These are phyloP conservation scores for Aeminium ludgeri DNA, from an alignment of 495 filamentous ascomycete genomes.

Conservation along the genomic window DNA sequence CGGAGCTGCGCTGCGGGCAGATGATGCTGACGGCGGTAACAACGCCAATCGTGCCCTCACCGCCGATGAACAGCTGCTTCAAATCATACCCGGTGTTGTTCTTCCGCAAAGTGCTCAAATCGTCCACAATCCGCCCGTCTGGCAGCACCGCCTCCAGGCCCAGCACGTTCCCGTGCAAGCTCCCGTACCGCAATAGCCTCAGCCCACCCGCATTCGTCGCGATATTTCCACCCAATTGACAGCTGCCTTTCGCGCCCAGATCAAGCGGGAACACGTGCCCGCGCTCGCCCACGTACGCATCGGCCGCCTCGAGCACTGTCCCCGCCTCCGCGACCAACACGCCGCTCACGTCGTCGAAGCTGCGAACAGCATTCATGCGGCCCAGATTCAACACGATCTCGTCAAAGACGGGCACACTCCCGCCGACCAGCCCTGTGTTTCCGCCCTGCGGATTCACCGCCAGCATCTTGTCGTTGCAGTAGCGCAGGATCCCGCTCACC, in stretches of 20 bases:
- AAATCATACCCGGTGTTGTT: slow-evolving; percentile 98
- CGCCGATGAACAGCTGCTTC: slow-evolving; percentile 93
- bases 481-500: slow-evolving; percentile 71
- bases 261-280: slow-evolving; percentile 85
- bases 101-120: slow-evolving; percentile 73
- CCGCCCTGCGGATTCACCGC: slow-evolving; percentile 97
- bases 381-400: slow-evolving; percentile 86
- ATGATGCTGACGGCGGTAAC: slow-evolving; percentile 79
- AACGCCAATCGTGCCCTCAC: slow-evolving; percentile 86
- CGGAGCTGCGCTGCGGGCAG: slow-evolving; percentile 69
- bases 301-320: slow-evolving; percentile 74
- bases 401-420: slow-evolving; percentile 89
- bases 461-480: slow-evolving; percentile 80
- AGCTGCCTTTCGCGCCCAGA: slow-evolving; percentile 90
- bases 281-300: slow-evolving; percentile 62
- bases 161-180: slow-evolving; percentile 79
- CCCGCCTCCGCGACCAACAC: slow-evolving; percentile 80
- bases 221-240: slow-evolving; percentile 97
- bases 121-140: slow-evolving; percentile 79
- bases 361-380: slow-evolving; percentile 76
- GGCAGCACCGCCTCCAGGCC: slow-evolving; percentile 86
- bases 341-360: slow-evolving; percentile 86
- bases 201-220: slow-evolving; percentile 90
- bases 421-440: slow-evolving; percentile 89
- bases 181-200: slow-evolving; percentile 78